Conservation (phyloP, 176 grass and related monocot genomes). For the Musa troglodytarum region DNA sequence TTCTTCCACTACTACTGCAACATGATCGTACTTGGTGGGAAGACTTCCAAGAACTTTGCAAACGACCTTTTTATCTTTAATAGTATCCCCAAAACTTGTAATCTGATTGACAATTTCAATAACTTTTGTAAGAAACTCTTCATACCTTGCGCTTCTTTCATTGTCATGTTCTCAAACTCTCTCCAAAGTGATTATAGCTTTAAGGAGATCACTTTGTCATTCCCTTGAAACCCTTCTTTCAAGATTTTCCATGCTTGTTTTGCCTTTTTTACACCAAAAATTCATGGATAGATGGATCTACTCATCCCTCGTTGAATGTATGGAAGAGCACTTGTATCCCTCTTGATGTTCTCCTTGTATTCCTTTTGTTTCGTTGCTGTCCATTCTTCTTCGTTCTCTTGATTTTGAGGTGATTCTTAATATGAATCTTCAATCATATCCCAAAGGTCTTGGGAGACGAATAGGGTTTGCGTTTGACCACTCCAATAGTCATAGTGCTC, state of each 20-base stretch:
- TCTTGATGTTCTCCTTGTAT: no score
- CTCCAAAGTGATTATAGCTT: neutral
- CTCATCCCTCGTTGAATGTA: neutral
- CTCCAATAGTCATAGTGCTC: no score
- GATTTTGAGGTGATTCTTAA: no score
- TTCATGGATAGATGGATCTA: neutral
- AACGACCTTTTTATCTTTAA: constrained; percentile 6
- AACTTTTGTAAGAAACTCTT: neutral
- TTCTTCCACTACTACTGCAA: neutral
- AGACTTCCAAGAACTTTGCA: constrained; percentile 9
- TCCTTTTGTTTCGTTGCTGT: no score
- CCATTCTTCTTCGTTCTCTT: no score
- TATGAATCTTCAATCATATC: no score
- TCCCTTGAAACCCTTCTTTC: neutral
- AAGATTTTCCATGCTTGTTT: constrained; percentile 10
- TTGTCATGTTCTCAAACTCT: constrained; percentile 1
- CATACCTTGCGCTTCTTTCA: neutral
- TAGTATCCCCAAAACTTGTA: neutral
- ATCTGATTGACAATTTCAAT: constrained; percentile 17
- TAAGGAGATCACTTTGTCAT: neutral
- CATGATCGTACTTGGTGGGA: constrained; percentile 18
- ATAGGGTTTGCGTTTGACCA: no score
- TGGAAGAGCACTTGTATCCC: no score
- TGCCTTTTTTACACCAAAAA: neutral
- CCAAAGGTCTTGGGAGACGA: no score